Evolutionary conservation across 2,329 filamentous ascomycete species (phyloP), one percentile per base, ranked within the genome.

Genomic region (Fusarium ambrosium): DNA sequence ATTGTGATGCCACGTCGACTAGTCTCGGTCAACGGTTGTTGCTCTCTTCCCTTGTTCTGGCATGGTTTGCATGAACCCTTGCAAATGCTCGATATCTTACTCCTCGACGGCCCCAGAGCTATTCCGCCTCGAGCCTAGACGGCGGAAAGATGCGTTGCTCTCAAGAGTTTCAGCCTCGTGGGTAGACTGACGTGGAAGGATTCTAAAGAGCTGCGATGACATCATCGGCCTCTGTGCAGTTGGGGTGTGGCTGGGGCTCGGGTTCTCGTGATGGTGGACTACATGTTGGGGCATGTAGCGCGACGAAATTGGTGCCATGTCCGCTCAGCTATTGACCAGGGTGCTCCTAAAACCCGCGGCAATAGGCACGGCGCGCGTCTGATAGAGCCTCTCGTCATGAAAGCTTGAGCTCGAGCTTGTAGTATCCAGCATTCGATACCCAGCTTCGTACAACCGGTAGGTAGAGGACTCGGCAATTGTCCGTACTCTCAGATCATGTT

Each of bases 161-260:
- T 48, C 27, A 69, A 66, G 18, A 43, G 76, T 78, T 78, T 78
- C 76, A 78, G 76, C 76, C 76, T 78, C 76, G 66, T 78, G 66
- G 73, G 48, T 75, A 70, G 68, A 77, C 73, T 71, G 76, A 78
- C 70, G 71, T 74, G 74, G 76, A 69, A 69, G 65, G 63, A 76
- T 73, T 62, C 66, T 64, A 60, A 62, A 72, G 32, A 76, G 64
- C 27, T 43, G 61, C 55, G 63, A 59, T 78, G 76, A 78, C 76
- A 72, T 78, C 76, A 78, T 73, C 29, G 36, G 14, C 36, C 11
- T 62, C 68, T 66, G 56, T n/a, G 62, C 51, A 22, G 53, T 67
- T 37, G 37, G 45, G 71, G 48, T 68, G 68, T 66, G 70, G 70
- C 66, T 76, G 51, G 68, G 32, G 51, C 56, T 65, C 69, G 64